Percentiles rank a stretch among this genome's conserved stretches.
These are phyloP conservation scores for Betula pendula DNA, from an alignment of 306 rosid genomes.

Conservation along the genomic window DNA sequence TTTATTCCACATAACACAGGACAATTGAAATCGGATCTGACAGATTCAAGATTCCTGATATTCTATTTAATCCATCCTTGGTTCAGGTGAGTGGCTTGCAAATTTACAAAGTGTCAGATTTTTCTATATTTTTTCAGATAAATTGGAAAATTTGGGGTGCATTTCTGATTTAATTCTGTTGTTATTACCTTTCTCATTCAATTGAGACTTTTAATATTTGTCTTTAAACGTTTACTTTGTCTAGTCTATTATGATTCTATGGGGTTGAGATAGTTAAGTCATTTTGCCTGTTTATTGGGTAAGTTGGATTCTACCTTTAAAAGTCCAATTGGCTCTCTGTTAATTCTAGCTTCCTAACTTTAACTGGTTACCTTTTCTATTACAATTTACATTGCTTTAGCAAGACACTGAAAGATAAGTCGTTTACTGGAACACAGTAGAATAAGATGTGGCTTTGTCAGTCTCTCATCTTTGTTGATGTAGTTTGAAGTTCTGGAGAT, in stretches of 20 bases:
- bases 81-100: slow-evolving; percentile 60
- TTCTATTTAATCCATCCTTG: slow-evolving; percentile 84
- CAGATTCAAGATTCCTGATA: slow-evolving; percentile 96
- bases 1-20: slow-evolving; percentile 42
- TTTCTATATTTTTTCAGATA: slow-evolving; percentile 10
- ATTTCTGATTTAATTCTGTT: background rate
- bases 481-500: background rate
- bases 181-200: background rate
- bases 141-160: slow-evolving; percentile 3
- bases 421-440: background rate
- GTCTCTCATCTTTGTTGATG: background rate
- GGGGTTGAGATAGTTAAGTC: background rate
- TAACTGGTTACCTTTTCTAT: background rate
- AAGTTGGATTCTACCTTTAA: background rate
- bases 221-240: background rate
- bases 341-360: no score
- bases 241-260: background rate
- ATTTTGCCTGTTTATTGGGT: background rate
- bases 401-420: background rate
- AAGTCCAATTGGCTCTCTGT: background rate
- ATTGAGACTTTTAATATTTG: background rate
- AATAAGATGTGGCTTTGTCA: background rate
- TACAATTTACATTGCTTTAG: background rate
- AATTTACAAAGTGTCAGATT: slow-evolving; percentile 14
- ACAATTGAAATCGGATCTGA: slow-evolving; percentile 97